phyloP scores from a whole-genome alignment of 108 stramenopile species.

The Cyclotella cryptica region DNA sequence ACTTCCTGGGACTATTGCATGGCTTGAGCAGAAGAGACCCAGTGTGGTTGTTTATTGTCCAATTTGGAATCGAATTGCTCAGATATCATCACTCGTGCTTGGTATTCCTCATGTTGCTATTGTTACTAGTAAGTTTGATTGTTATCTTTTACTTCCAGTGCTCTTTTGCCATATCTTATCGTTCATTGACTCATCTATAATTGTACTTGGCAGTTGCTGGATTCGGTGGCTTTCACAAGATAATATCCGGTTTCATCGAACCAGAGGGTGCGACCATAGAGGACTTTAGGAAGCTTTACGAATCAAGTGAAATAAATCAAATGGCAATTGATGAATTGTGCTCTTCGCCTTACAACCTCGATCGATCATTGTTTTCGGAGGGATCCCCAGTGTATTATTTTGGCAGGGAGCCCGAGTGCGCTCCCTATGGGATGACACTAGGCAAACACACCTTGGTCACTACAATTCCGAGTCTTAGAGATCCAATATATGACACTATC shows the following conservation, averaged over 20 bases:
- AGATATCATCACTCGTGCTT: conserved; percentile 9
- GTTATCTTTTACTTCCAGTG: too few species aligned
- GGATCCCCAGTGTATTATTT: conserved; percentile 26
- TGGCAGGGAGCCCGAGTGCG: conserved; percentile 9
- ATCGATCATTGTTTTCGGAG: background rate
- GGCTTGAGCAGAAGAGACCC: conserved; percentile 2
- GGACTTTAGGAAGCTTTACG: conserved; percentile 8
- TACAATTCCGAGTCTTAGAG: conserved; percentile 24
- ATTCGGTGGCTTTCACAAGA: conserved; percentile 24
- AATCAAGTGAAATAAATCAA: background rate
- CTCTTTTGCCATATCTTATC: too few species aligned
- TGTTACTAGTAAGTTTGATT: background rate
- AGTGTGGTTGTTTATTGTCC: conserved; percentile 31
- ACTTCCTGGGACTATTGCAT: conserved; percentile 27
- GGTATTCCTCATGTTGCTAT: conserved; percentile 30
- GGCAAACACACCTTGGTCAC: conserved; percentile 27
- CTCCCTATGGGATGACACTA: conserved; percentile 13
- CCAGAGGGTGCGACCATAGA: conserved; percentile 21
- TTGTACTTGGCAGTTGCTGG: conserved; percentile 2
- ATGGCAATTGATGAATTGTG: background rate
- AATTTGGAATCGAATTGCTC: conserved; percentile 27
- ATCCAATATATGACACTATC: conserved; percentile 25
- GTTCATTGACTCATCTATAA: too few species aligned
- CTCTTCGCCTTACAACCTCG: background rate
- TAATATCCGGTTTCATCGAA: conserved; percentile 4